Conservation (phyloP, 768 basidiomycete species). For the Podaxis mareebaensis region DNA sequence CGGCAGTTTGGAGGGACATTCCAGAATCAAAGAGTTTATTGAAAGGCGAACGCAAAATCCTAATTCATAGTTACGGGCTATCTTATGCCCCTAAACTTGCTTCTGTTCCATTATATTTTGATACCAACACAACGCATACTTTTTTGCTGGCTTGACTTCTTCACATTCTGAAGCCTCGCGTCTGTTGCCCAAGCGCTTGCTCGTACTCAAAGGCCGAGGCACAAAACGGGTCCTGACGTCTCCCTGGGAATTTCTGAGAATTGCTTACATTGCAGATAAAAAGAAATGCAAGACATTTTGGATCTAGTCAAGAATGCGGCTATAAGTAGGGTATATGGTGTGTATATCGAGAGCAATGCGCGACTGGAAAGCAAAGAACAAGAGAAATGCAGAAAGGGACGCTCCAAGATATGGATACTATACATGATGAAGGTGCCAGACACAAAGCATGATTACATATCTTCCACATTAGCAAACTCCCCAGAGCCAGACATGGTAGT, state of each 20-base stretch:
- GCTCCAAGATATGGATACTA: slow-evolving; percentile 14
- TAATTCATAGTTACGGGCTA: slow-evolving; percentile 3
- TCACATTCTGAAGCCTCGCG: too few species aligned
- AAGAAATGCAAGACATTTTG: too few species aligned
- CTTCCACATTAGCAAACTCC: slow-evolving; percentile 43
- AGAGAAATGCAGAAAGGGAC: slow-evolving; percentile 4
- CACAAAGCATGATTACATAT: slow-evolving; percentile 19
- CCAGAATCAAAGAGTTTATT: slow-evolving; percentile 78
- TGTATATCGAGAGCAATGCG: not conserved
- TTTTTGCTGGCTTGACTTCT: not conserved
- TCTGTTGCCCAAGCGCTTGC: too few species aligned
- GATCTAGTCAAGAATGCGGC: not conserved
- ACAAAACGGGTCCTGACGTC: too few species aligned
- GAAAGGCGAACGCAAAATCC: slow-evolving; percentile 52
- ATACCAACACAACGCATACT: not conserved
- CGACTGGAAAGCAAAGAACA: not conserved
- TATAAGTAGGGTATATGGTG: not conserved
- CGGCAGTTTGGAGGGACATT: slow-evolving; percentile 74
- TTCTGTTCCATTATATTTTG: not conserved
- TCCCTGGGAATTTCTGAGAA: too few species aligned
- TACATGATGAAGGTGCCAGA: not conserved
- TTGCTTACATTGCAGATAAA: too few species aligned
- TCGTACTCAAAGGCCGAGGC: too few species aligned
- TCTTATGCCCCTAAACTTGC: not conserved
- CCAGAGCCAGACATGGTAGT: slow-evolving; percentile 42